phyloP scores from a whole-genome alignment of 2,329 filamentous ascomycete species.

The Pestalotiopsis fici region DNA sequence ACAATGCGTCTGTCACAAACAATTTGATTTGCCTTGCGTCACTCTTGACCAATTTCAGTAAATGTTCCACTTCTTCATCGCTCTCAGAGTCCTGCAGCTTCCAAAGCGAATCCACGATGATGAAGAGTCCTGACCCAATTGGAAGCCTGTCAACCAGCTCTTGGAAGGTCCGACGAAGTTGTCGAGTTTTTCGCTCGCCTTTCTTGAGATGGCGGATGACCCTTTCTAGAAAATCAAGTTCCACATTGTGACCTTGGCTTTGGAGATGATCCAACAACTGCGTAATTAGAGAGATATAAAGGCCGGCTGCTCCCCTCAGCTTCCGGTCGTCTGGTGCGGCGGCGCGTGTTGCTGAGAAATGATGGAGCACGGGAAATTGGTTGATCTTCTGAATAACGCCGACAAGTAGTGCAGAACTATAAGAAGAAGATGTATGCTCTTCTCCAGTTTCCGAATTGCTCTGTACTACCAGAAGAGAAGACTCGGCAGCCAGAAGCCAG shows the following conservation, averaged over 20 bases:
- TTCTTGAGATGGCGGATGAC: background rate
- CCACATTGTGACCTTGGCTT: background rate
- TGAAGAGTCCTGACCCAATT: background rate
- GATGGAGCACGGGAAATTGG: constrained; percentile 12
- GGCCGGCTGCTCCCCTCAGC: background rate
- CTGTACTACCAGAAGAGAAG: constrained; percentile 12
- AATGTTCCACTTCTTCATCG: background rate
- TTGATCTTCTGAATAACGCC: constrained; percentile 8
- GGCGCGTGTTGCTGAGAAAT: constrained; percentile 5
- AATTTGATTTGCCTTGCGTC: background rate
- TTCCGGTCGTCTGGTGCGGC: background rate
- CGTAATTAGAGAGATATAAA: constrained; percentile 11
- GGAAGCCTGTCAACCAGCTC: background rate
- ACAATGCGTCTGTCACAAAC: background rate
- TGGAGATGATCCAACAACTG: constrained; percentile 13
- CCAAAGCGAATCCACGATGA: background rate
- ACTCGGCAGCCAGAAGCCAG: constrained; percentile 7
- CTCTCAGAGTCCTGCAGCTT: background rate
- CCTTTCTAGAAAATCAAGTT: constrained; percentile 12
- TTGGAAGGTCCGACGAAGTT: background rate
- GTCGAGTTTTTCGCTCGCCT: background rate
- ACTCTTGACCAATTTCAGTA: background rate
- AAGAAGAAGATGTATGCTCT: constrained; percentile 5
- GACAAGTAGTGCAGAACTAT: constrained; percentile 10
- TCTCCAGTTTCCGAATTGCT: background rate